phyloP scores from a whole-genome alignment of 129 eudicot genomes.

The Lactuca sativa region DNA sequence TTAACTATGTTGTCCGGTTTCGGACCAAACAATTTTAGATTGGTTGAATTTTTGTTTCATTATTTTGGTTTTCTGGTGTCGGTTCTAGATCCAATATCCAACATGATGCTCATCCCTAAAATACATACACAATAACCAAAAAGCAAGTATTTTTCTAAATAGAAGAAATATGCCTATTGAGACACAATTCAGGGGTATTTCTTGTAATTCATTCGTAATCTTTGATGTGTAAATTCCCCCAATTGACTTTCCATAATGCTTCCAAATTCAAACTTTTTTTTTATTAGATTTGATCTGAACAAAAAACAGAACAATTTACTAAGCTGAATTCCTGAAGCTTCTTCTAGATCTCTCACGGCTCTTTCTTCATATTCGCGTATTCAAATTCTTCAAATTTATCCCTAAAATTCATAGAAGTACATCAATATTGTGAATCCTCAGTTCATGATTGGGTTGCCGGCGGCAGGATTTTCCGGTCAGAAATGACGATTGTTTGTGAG shows the following conservation, averaged over 20 bases:
- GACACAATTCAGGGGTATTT: not conserved
- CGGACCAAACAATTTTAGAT: too few relatives aligned
- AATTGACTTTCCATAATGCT: conserved; percentile 21
- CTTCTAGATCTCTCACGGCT: conserved; percentile 20
- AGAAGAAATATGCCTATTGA: not conserved
- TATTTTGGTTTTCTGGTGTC: too few relatives aligned
- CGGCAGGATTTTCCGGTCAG: conserved; percentile 18
- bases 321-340: conserved; percentile 19
- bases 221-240: conserved; percentile 1
- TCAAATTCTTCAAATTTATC: conserved; percentile 6
- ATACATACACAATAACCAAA: not conserved
- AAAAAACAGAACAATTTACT: conserved; percentile 19
- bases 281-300: conserved; percentile 24
- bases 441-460: conserved; percentile 25
- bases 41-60: too few relatives aligned
- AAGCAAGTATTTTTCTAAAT: not conserved
- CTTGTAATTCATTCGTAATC: conserved; percentile 1
- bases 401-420: not conserved
- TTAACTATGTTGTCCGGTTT: too few relatives aligned
- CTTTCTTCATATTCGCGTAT: not conserved
- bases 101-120: not conserved
- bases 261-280: conserved; percentile 23
- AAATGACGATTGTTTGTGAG: conserved; percentile 4
- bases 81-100: too few relatives aligned
- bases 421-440: conserved; percentile 20